Evolutionary conservation across 73 alveolate species (phyloP).

Genomic region (Tetrahymena elliotti): DNA sequence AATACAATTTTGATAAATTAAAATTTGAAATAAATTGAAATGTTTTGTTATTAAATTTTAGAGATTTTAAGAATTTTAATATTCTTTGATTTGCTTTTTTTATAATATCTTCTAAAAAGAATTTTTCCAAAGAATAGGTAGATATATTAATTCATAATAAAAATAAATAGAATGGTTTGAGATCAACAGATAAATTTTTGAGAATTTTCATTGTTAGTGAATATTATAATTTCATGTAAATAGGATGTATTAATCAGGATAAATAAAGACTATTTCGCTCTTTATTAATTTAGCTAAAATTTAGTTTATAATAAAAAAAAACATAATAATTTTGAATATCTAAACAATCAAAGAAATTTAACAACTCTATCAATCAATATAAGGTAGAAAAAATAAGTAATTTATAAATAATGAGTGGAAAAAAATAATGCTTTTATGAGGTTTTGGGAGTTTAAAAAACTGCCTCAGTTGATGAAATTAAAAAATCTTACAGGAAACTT

Average conservation of each 20-base stretch:
- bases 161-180: neutral
- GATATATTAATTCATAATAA: neutral
- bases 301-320: too few relatives aligned
- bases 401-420: constrained; percentile 3
- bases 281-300: neutral
- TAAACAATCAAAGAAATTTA: neutral
- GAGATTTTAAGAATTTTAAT: too few relatives aligned
- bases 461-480: constrained; percentile 69
- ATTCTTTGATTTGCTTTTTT: neutral
- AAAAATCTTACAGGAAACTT: constrained; percentile 72
- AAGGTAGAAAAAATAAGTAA: neutral
- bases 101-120: neutral
- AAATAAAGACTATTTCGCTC: neutral
- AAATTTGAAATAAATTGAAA: too few relatives aligned
- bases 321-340: too few relatives aligned
- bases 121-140: neutral
- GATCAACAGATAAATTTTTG: too few relatives aligned
- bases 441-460: constrained; percentile 70
- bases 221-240: neutral
- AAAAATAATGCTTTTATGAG: constrained; percentile 82
- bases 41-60: too few relatives aligned
- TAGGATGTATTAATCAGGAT: neutral
- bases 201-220: neutral
- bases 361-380: neutral
- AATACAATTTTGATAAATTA: too few relatives aligned